phyloP scores from a whole-genome alignment of 1,284 basidiomycete genomes.

The Tetrapyrgos nigripes region DNA sequence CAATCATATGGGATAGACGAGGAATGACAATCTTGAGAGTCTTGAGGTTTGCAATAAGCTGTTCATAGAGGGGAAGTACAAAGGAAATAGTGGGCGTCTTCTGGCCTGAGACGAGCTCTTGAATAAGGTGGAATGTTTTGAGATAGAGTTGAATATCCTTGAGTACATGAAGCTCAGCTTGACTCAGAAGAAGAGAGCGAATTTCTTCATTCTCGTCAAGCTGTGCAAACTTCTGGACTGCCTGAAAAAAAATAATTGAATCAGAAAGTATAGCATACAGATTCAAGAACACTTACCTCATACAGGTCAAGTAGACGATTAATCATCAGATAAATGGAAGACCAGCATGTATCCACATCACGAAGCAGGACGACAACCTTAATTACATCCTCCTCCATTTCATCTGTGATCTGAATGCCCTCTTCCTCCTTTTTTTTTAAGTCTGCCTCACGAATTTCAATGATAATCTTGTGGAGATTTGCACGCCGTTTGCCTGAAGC shows the following conservation, averaged over 20 bases:
- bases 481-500: not conserved
- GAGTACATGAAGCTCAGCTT: conserved; percentile 17
- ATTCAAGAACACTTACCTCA: conserved; percentile 27
- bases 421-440: too few relatives aligned
- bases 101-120: conserved; percentile 28
- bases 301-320: conserved; percentile 32
- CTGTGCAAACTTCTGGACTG: not conserved
- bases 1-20: conserved; percentile 24
- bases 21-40: conserved; percentile 9
- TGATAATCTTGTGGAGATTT: not conserved
- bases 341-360: conserved; percentile 36
- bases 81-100: too few relatives aligned
- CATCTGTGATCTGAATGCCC: not conserved
- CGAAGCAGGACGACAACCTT: conserved; percentile 22
- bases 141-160: conserved; percentile 26
- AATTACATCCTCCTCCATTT: too few relatives aligned
- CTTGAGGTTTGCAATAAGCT: conserved; percentile 16
- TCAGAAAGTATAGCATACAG: too few relatives aligned
- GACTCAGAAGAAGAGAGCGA: not conserved
- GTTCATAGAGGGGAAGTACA: conserved; percentile 26
- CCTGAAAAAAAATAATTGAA: not conserved
- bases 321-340: conserved; percentile 36
- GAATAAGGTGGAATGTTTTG: conserved; percentile 22
- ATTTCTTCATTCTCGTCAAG: not conserved
- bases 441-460: not conserved